Conservation (phyloP, 129 eudicot species). For the Saposhnikovia divaricata region DNA sequence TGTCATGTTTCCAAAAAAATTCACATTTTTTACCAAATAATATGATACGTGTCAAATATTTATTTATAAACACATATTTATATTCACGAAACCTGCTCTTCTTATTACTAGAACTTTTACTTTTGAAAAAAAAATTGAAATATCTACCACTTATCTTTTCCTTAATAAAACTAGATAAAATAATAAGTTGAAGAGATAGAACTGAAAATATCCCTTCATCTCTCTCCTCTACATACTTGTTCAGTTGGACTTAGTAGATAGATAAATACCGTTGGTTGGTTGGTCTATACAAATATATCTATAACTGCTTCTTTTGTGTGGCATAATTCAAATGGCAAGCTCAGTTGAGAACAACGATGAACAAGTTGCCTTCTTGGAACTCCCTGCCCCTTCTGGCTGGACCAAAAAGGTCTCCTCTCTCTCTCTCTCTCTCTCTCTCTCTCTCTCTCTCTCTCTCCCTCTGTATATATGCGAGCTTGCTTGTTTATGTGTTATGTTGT, state of each 20-base stretch:
- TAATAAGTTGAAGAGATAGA: neutral
- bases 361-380: conserved; percentile 2
- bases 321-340: neutral
- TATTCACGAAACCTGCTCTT: no score
- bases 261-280: neutral
- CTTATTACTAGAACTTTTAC: no score
- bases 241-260: neutral
- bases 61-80: no score
- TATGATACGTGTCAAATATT: no score
- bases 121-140: no score
- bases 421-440: no score
- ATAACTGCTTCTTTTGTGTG: neutral
- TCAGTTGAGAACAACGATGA: neutral
- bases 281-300: neutral
- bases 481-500: neutral
- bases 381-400: neutral
- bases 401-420: neutral
- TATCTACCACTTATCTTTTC: no score
- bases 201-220: neutral
- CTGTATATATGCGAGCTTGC: neutral
- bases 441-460: neutral
- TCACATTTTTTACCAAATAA: no score
- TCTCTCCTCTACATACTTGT: neutral
- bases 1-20: no score
- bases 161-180: neutral